phyloP scores from a whole-genome alignment of 352 stramenopile genomes.

The Phytopythium kandeliae region DNA sequence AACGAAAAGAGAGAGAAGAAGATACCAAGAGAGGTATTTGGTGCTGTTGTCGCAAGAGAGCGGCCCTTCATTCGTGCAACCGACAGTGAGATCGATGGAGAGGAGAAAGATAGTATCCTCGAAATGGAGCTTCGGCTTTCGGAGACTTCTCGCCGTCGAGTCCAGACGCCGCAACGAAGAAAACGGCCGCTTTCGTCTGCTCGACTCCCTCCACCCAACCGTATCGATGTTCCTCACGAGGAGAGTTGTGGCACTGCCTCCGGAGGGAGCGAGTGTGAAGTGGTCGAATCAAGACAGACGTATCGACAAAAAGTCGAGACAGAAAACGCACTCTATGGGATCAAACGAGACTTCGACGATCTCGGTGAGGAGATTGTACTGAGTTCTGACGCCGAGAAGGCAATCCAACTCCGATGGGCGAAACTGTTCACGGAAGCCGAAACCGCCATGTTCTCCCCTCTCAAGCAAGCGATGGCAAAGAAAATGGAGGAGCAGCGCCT shows the following conservation, averaged over 20 bases:
- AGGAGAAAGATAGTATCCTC: conserved; percentile 12
- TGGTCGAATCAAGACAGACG: not conserved
- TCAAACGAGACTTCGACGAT: conserved; percentile 8
- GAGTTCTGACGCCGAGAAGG: conserved; percentile 33
- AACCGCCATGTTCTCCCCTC: conserved; percentile 40
- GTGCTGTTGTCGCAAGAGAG: conserved; percentile 9
- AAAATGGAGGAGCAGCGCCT: conserved; percentile 34
- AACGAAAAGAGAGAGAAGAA: too few relatives aligned
- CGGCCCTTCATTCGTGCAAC: not conserved
- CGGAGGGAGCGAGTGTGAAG: not conserved
- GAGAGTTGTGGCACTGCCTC: not conserved
- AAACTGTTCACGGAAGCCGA: conserved; percentile 53
- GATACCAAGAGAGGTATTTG: too few relatives aligned
- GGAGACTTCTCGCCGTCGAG: not conserved
- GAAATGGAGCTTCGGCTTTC: conserved; percentile 11
- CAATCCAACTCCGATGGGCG: conserved; percentile 55
- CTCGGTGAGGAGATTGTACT: conserved; percentile 49
- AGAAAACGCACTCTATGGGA: conserved; percentile 38
- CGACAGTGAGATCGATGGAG: conserved; percentile 4
- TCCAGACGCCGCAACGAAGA: not conserved
- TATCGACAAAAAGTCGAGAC: not conserved
- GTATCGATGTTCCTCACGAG: not conserved
- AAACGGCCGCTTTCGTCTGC: not conserved
- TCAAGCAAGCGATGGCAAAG: conserved; percentile 38
- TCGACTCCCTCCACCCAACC: not conserved